These are phyloP conservation scores for Malus sieversii DNA, from an alignment of 306 rosid species.

Conservation along the genomic window DNA sequence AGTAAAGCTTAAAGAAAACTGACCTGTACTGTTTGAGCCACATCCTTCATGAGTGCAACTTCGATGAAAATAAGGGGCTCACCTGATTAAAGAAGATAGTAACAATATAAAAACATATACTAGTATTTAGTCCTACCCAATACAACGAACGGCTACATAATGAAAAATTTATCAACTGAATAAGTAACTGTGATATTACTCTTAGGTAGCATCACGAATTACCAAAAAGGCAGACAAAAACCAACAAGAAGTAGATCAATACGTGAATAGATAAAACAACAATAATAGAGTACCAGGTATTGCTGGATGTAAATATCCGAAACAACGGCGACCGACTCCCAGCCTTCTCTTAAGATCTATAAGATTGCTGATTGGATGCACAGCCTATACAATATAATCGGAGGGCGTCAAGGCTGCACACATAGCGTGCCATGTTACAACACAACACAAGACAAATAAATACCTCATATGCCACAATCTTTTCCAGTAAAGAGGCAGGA, in stretches of 20 bases:
- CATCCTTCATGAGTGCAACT: slow-evolving; percentile 79
- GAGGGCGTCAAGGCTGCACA: background rate
- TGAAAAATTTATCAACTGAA: background rate
- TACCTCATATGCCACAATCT: slow-evolving; percentile 96
- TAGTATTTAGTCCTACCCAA: background rate
- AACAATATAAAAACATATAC: background rate
- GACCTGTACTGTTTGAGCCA: slow-evolving; percentile 77
- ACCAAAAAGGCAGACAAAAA: background rate
- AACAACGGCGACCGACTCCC: slow-evolving; percentile 91
- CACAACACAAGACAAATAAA: slow-evolving; percentile 21
- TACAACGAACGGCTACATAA: background rate
- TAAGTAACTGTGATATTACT: background rate
- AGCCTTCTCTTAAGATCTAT: slow-evolving; percentile 97
- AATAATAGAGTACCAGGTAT: slow-evolving; percentile 55
- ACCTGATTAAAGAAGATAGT: slow-evolving; percentile 27
- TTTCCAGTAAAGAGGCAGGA: slow-evolving; percentile 93
- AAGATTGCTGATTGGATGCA: slow-evolving; percentile 96
- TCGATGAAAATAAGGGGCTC: slow-evolving; percentile 91
- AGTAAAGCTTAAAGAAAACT: slow-evolving; percentile 4
- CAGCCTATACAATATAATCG: slow-evolving; percentile 56
- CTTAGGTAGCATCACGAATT: background rate
- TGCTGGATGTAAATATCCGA: slow-evolving; percentile 89
- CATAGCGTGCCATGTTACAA: background rate
- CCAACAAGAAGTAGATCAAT: background rate
- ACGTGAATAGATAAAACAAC: slow-evolving; percentile 12